phyloP scores from a whole-genome alignment of 768 basidiomycete species.

The Kwoniella europaea region DNA sequence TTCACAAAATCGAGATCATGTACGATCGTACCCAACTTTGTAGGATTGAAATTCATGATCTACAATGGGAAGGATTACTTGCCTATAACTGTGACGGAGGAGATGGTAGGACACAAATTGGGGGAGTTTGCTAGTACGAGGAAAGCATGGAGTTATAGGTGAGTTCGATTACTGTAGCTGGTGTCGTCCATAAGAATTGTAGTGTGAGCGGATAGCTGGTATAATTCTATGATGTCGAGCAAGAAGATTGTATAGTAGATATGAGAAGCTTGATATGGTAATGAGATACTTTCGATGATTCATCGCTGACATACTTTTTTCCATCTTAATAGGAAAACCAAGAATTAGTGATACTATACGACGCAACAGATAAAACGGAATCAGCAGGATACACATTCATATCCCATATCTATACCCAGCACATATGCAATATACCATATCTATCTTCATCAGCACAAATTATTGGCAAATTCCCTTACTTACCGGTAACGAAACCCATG shows the following conservation, averaged over 20 bases:
- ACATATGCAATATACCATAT: slow-evolving; percentile 17
- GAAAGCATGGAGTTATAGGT: slow-evolving; percentile 86
- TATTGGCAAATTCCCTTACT: background rate
- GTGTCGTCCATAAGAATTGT: background rate
- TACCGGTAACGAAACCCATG: too few species aligned
- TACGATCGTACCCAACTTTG: slow-evolving; percentile 92
- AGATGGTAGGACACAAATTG: slow-evolving; percentile 98
- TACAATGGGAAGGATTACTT: slow-evolving; percentile 92
- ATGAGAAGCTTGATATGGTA: background rate
- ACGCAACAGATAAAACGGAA: background rate
- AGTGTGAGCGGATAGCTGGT: background rate
- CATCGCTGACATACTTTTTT: background rate
- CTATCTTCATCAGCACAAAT: background rate
- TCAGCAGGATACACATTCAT: background rate
- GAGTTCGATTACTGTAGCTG: slow-evolving; percentile 57
- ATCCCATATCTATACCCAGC: slow-evolving; percentile 15
- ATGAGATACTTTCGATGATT: background rate
- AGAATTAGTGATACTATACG: slow-evolving; percentile 8
- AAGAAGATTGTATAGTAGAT: background rate
- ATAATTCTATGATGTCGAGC: background rate
- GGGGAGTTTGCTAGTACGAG: slow-evolving; percentile 92
- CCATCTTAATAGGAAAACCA: slow-evolving; percentile 20
- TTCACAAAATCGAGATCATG: slow-evolving; percentile 85
- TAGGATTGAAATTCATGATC: slow-evolving; percentile 87
- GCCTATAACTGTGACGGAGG: slow-evolving; percentile 85